A percentile compares a stretch with the other conserved stretches of the same genome.
Evolutionary conservation across 1,139 yeast species (phyloP).

Genomic region (Candida freyschussii): DNA sequence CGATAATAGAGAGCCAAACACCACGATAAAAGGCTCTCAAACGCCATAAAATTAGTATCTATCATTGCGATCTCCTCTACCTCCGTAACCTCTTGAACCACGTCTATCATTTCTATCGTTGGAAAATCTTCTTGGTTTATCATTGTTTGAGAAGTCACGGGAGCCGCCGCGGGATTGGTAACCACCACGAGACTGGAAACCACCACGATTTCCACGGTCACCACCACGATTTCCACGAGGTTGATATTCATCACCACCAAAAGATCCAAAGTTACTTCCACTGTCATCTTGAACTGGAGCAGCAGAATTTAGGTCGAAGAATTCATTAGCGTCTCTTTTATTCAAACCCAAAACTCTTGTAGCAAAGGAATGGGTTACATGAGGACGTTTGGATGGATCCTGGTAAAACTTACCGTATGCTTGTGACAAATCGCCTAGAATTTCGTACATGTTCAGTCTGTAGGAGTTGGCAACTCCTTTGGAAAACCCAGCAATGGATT

Average conservation of each 20-base stretch:
- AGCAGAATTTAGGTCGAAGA: constrained; percentile 21
- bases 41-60: not conserved
- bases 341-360: constrained; percentile 25
- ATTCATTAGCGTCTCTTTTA: constrained; percentile 21
- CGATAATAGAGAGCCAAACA: too few relatives aligned
- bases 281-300: constrained; percentile 8
- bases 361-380: constrained; percentile 24
- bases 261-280: constrained; percentile 8
- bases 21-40: too few relatives aligned
- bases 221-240: constrained; percentile 2
- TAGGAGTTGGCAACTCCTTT: constrained; percentile 30
- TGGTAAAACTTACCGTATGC: constrained; percentile 20
- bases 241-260: constrained; percentile 9
- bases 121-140: not conserved
- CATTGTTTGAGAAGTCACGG: too few relatives aligned
- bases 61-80: constrained; percentile 1
- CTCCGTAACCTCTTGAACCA: constrained; percentile 1
- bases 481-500: constrained; percentile 35
- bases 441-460: constrained; percentile 25
- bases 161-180: too few relatives aligned
- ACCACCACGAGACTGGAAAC: too few relatives aligned
- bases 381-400: constrained; percentile 19
- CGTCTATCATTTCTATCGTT: constrained; percentile 1
- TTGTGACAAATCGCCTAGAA: constrained; percentile 16
- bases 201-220: too few relatives aligned